phyloP scores from a whole-genome alignment of 2,329 filamentous ascomycete genomes.

The Paramyrothecium sp. region DNA sequence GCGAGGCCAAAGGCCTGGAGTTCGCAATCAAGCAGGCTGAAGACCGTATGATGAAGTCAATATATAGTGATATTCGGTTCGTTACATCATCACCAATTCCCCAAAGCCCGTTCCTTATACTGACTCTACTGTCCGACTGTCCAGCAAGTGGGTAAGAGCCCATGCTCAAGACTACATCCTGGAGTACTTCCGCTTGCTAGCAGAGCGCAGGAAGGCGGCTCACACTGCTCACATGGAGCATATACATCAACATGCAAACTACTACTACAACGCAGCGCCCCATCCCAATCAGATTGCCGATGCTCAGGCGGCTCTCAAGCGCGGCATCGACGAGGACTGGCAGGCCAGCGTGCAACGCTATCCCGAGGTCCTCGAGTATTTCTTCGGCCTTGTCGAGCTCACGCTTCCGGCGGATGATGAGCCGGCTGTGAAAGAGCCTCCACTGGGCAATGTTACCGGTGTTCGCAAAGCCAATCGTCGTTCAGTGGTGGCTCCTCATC shows the following conservation, averaged over 20 bases:
- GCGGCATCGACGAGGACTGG: conserved; percentile 79
- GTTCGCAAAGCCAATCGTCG: conserved; percentile 47
- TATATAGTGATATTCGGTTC: conserved; percentile 65
- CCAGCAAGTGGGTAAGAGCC: conserved; percentile 60
- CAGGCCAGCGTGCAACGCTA: conserved; percentile 72
- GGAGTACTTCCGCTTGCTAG: conserved; percentile 61
- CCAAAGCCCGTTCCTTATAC: background rate
- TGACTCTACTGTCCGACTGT: background rate
- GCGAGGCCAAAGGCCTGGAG: conserved; percentile 65
- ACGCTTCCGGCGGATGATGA: conserved; percentile 63
- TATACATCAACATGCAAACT: conserved; percentile 52
- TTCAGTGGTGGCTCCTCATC: conserved; percentile 27
- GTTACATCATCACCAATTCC: conserved; percentile 13
- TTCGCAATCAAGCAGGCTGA: conserved; percentile 63
- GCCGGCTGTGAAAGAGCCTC: conserved; percentile 56
- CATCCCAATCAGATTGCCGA: conserved; percentile 62
- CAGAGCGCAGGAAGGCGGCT: conserved; percentile 57
- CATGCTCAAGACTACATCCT: conserved; percentile 69
- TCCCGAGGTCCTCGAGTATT: conserved; percentile 80
- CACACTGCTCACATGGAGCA: conserved; percentile 56
- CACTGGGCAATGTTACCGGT: conserved; percentile 51
- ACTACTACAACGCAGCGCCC: conserved; percentile 56
- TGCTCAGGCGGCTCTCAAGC: conserved; percentile 66
- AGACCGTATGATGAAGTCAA: conserved; percentile 59
- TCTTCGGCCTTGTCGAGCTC: conserved; percentile 68